Evolutionary conservation across 1,139 yeast genomes (phyloP), one percentile per base, ranked within the genome.

Genomic region (Sugiyamaella pinicola): DNA sequence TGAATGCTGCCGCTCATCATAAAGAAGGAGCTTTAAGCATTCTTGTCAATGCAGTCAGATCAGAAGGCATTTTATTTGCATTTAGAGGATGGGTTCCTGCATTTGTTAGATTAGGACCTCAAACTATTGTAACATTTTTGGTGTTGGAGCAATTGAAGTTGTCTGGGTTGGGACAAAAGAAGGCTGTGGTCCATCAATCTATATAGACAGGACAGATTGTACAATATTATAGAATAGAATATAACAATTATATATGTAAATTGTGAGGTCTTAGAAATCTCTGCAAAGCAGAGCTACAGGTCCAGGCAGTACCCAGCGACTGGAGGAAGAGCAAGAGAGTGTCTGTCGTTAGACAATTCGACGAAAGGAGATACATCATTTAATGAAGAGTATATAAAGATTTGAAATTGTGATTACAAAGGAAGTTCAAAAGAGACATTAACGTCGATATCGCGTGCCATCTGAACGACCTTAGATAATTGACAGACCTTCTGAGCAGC

Each of bases 401-500:
- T n/a, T n/a, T 17, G 12, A 22, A 18, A 15, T 15, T 17, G 19
- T 19, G 34, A 37, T 59, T 72, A 74, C 64, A 75, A 62, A 40
- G 78, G 78, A 34, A 75, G 68, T 67, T 76, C 80, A 60, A 77
- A 77, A 46, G 77, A 69, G 46, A 77, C 79, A 60, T 75, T 74
- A 58, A 76, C 78, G 61, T 77, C 79, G 58, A 76, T 73, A 55
- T 75, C 76, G 58, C 78, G 74, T 47, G 79, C 81, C 67, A 73
- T 70, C 64, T 73, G 65, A 54, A 73, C 79, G 49, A 75, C 75
- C 69, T 76, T 71, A 54, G 84, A 74, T 71, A 90, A 81, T 72
- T 83, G 80, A 64, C 91, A 96, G 66, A 87, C 96, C 79, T 87
- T 89, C 76, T 89, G 85, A 65, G 99, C 99, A 69, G 99, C 99